A percentile compares a stretch with the other conserved stretches of the same genome.
These are phyloP conservation scores for Ophiostoma sp. DNA, from an alignment of 2,329 filamentous ascomycete genomes.

Conservation along the genomic window DNA sequence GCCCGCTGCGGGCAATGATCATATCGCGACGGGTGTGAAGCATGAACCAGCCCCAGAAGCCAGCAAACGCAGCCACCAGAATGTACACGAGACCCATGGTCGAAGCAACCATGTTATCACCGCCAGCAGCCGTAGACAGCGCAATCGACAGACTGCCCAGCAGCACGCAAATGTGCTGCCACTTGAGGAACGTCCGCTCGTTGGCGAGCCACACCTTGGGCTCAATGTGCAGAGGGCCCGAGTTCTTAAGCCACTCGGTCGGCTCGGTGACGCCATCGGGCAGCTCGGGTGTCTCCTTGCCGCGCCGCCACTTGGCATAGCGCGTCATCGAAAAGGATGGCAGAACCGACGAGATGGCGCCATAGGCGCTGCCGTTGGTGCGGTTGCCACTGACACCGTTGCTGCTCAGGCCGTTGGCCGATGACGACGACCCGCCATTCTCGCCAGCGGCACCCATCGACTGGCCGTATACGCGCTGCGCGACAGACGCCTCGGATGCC, in stretches of 20 bases:
- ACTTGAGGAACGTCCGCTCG: conserved; percentile 96
- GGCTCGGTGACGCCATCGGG: conserved; percentile 88
- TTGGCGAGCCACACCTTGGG: conserved; percentile 99
- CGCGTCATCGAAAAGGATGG: conserved; percentile 78
- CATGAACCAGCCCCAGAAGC: conserved; percentile 81
- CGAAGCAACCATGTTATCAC: conserved; percentile 69
- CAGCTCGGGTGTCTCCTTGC: conserved; percentile 47
- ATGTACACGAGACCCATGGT: conserved; percentile 80
- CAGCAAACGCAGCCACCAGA: conserved; percentile 73
- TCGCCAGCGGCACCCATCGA: background rate
- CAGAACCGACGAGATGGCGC: conserved; percentile 65
- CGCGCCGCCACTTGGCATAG: conserved; percentile 57
- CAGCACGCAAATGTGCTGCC: conserved; percentile 90
- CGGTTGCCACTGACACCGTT: conserved; percentile 21
- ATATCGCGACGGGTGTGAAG: conserved; percentile 69
- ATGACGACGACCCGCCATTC: conserved; percentile 15
- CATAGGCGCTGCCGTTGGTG: conserved; percentile 38
- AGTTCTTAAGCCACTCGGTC: conserved; percentile 86
- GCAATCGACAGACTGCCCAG: conserved; percentile 78
- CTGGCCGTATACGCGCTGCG: conserved; percentile 18
- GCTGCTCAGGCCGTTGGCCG: conserved; percentile 21
- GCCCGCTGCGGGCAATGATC: conserved; percentile 80
- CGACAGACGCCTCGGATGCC: conserved; percentile 31
- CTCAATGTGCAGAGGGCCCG: conserved; percentile 85
- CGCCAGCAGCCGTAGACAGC: conserved; percentile 76